Base-by-base conservation (phyloP, 2,329 filamentous ascomycete species). In the Aspergillus sp. region DNA sequence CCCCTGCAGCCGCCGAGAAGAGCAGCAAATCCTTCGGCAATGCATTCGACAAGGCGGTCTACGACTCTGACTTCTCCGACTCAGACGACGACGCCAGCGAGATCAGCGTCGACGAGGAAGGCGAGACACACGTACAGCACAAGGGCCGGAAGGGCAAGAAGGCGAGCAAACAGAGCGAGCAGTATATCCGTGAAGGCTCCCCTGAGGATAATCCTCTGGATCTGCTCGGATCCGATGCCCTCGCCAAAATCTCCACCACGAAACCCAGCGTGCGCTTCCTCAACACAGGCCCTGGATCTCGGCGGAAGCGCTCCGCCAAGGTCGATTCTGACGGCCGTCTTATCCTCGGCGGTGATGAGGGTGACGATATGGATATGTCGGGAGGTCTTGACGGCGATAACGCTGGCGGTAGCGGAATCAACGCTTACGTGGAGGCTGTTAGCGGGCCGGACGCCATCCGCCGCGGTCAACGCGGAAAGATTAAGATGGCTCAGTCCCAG, bases 181-280 rank as follows among this genome's bases (percentile, higher is more conserved):
- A 87, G 86, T 99, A 95, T 75, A 98, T 99, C 66, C 85, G 96
- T 60, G 93, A 98, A 78, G 90, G 70, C 37, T 77, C 75, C 2
- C 75, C 96, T 60, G 91, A 96, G 57, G 90, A 96, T 67, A 95
- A 98, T 73, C 95, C 95, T 1, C 87, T 99, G 43, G 95, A 99
- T 78, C 84, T 99, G 46, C 85, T 99, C 15, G 93, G 95, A 69
- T 90, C 91, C 61, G 89, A 88, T 71, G 91, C 93, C 8, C 84
- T 99, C 43, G 93, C 91, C 54, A 95, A 91, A 72, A 97, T 99
- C 68, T 96, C 93, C 3, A 91, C 90, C 5, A 96, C 91, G 11
- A 93, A 92, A 74, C 93, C 93, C 23, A 75, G 70, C 53, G 67
- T 77, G n/a, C 73, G 76, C 41, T 77, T 78, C 71, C 67, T 76